A percentile compares a stretch with the other conserved stretches of the same genome.
phyloP scores from a whole-genome alignment of 2,329 filamentous ascomycete species.

The Sporothrix variecibatus region DNA sequence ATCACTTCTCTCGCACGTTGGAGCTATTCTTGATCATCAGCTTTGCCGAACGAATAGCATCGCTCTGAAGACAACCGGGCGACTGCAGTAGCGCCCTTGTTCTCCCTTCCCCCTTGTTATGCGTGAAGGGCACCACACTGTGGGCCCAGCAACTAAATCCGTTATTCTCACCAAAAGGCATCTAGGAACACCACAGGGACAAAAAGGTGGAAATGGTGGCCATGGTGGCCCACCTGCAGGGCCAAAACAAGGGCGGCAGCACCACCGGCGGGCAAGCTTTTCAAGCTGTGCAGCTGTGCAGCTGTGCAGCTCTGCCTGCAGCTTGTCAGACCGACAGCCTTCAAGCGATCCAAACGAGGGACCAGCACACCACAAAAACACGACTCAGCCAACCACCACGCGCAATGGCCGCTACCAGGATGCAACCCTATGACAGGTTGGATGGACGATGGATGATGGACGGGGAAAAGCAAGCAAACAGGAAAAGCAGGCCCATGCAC shows the following conservation, averaged over 20 bases:
- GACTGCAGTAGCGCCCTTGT: not conserved
- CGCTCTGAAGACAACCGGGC: not conserved
- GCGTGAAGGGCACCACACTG: not conserved
- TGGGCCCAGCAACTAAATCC: not conserved
- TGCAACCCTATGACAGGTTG: not conserved
- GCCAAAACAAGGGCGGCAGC: not conserved
- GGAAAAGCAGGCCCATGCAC: not conserved
- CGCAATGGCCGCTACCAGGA: not conserved
- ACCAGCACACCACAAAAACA: not conserved
- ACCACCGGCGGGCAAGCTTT: no score
- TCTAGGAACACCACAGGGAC: not conserved
- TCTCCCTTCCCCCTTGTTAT: not conserved
- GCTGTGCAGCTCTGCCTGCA: no score
- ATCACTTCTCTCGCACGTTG: not conserved
- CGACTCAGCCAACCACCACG: slow-evolving; percentile 7
- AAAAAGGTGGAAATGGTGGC: not conserved
- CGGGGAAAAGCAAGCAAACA: not conserved
- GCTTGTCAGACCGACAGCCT: not conserved
- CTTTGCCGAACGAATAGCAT: not conserved
- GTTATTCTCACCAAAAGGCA: not conserved
- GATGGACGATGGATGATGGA: not conserved
- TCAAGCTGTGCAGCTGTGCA: no score
- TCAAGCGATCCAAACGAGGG: not conserved
- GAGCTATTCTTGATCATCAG: not conserved
- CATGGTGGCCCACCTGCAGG: not conserved